phyloP scores from a whole-genome alignment of 176 grass and related monocot genomes.

The Oryza australiensis region DNA sequence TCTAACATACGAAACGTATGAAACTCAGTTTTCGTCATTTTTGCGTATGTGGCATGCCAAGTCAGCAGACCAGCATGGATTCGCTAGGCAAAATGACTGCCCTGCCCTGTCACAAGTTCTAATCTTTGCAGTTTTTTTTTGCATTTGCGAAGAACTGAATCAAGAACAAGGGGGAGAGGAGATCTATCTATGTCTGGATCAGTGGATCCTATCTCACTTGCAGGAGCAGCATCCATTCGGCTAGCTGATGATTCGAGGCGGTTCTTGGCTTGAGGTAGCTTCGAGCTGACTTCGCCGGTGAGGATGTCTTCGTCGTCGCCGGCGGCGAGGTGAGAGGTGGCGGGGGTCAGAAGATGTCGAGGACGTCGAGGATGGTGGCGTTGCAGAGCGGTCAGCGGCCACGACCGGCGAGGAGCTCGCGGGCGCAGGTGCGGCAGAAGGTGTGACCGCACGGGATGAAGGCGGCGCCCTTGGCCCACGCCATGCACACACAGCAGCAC shows the following conservation, averaged over 20 bases:
- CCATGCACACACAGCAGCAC: conserved; percentile 96
- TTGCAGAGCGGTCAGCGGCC: conserved; percentile 91
- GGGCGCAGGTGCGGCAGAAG: conserved; percentile 80
- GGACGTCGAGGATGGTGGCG: conserved; percentile 77
- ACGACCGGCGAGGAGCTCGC: conserved; percentile 79
- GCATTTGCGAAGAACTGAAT: neutral
- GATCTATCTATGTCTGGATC: conserved; percentile 43
- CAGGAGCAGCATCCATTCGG: neutral
- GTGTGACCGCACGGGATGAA: conserved; percentile 93
- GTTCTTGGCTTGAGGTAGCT: neutral
- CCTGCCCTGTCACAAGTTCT: too few species aligned
- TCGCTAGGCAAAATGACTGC: too few species aligned
- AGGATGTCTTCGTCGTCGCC: neutral
- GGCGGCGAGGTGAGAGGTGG: neutral
- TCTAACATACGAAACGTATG: too few species aligned
- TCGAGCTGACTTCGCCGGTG: neutral
- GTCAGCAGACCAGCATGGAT: too few species aligned
- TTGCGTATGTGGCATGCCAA: too few species aligned
- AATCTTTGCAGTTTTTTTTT: conserved; percentile 22
- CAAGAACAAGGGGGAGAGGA: neutral
- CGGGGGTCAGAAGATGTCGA: conserved; percentile 84
- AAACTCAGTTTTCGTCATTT: too few species aligned
- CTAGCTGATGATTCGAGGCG: neutral
- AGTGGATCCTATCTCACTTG: conserved; percentile 12
- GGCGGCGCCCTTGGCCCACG: conserved; percentile 68